These are phyloP conservation scores for Citrus sp. DNA, from an alignment of 345 rosid species.

Conservation along the genomic window DNA sequence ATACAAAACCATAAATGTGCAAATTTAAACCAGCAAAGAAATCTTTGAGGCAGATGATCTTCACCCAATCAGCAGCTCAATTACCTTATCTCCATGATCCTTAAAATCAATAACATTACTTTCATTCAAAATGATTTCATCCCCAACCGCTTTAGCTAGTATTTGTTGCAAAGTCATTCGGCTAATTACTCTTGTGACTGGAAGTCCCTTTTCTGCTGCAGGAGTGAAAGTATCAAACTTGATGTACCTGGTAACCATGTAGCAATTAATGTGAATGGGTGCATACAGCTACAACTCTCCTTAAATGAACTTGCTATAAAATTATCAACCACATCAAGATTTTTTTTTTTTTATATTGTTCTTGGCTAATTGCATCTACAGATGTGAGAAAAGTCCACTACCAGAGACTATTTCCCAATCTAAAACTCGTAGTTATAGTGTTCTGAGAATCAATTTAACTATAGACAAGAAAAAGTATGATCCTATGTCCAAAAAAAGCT, in stretches of 20 bases:
- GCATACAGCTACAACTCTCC: background rate
- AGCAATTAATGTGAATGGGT: slow-evolving; percentile 18
- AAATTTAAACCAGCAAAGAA: background rate
- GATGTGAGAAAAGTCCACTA: background rate
- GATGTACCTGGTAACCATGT: slow-evolving; percentile 57
- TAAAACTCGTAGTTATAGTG: background rate
- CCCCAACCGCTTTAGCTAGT: slow-evolving; percentile 75
- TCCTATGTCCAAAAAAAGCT: background rate
- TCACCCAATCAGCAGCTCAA: background rate
- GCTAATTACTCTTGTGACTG: slow-evolving; percentile 86
- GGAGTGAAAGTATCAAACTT: slow-evolving; percentile 98
- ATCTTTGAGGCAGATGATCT: background rate
- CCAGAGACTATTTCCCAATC: background rate
- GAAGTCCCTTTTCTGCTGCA: slow-evolving; percentile 83
- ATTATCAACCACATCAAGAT: background rate
- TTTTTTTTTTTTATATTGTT: too few species aligned
- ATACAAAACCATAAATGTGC: background rate
- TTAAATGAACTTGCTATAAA: background rate
- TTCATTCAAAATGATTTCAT: slow-evolving; percentile 67
- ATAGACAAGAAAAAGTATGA: background rate
- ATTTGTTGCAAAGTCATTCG: slow-evolving; percentile 89
- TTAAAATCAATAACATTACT: slow-evolving; percentile 83
- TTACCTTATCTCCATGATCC: slow-evolving; percentile 81
- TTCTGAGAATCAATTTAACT: background rate
- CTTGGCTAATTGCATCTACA: background rate